A percentile compares a stretch with the other conserved stretches of the same genome.
Conservation (phyloP, 139 green algal genomes). For the Picochlorum sp. region DNA sequence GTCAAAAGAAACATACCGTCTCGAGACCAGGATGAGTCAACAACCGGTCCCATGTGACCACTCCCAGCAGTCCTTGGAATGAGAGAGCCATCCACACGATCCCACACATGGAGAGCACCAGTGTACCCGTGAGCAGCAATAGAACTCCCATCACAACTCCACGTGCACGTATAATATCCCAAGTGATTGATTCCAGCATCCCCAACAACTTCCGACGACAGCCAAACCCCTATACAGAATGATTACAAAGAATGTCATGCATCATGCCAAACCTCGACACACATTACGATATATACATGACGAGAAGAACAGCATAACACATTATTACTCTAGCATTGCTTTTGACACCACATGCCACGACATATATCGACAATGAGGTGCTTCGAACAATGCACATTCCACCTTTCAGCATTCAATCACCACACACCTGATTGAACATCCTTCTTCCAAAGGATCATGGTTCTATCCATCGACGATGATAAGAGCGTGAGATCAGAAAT, state of each 20-base stretch:
- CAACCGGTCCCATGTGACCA: constrained; percentile 72
- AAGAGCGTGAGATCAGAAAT: constrained; percentile 51
- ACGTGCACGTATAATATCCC: constrained; percentile 65
- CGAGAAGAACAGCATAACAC: background rate
- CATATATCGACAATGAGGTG: constrained; percentile 8
- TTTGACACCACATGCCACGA: constrained; percentile 32
- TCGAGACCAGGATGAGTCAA: constrained; percentile 66
- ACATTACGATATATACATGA: background rate
- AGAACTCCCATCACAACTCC: constrained; percentile 34
- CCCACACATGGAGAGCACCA: constrained; percentile 87
- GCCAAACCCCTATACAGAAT: constrained; percentile 62
- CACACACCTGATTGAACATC: constrained; percentile 38
- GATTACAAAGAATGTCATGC: background rate
- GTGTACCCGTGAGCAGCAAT: constrained; percentile 86
- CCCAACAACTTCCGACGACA: constrained; percentile 70
- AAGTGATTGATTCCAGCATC: constrained; percentile 68
- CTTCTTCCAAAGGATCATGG: constrained; percentile 85
- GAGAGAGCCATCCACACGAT: constrained; percentile 4
- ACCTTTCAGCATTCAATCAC: constrained; percentile 1
- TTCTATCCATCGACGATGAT: constrained; percentile 88
- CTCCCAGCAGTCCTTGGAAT: constrained; percentile 43
- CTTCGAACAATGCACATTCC: constrained; percentile 29
- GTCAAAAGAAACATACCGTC: constrained; percentile 60
- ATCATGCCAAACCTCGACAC: background rate
- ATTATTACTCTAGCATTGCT: constrained; percentile 18